A percentile compares a stretch with the other conserved stretches of the same genome.
Evolutionary conservation across 495 filamentous ascomycete species (phyloP).

Genomic region (Lepidopterella palustris): DNA sequence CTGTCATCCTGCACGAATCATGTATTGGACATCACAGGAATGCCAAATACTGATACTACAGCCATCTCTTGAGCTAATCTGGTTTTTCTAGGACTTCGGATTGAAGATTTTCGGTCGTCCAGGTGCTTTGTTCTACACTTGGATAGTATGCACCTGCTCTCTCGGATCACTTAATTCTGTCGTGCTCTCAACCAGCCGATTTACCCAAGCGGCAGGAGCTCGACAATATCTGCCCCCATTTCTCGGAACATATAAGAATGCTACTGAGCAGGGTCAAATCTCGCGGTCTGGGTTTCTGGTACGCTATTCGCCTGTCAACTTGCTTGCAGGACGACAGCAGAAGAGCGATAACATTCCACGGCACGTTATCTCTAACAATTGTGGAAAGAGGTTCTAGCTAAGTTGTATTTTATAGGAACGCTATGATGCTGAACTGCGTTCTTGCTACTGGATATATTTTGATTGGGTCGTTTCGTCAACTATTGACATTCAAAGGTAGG

Average conservation of each 20-base stretch:
- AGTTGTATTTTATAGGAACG: slow-evolving; percentile 5
- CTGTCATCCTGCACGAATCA: too few relatives aligned
- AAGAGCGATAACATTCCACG: neutral
- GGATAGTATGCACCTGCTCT: slow-evolving; percentile 20
- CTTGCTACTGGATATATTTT: slow-evolving; percentile 21
- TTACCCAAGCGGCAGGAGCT: slow-evolving; percentile 16
- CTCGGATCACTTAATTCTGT: slow-evolving; percentile 22
- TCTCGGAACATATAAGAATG: neutral
- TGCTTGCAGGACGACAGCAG: slow-evolving; percentile 4
- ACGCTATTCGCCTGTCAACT: neutral
- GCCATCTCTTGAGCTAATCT: too few relatives aligned
- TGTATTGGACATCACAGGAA: too few relatives aligned
- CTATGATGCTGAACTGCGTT: slow-evolving; percentile 10
- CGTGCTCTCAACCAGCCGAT: slow-evolving; percentile 18
- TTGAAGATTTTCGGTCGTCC: slow-evolving; percentile 9
- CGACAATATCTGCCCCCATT: slow-evolving; percentile 17
- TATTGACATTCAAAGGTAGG: slow-evolving; percentile 15
- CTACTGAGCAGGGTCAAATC: neutral
- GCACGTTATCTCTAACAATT: neutral
- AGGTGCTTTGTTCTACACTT: slow-evolving; percentile 14
- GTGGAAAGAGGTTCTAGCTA: neutral
- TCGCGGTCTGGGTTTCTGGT: neutral
- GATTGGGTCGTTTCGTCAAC: slow-evolving; percentile 14
- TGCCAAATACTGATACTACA: too few relatives aligned
- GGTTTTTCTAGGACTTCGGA: neutral